Conservation (phyloP, 331 rosid genomes). For the Pyracantha coccinea region DNA sequence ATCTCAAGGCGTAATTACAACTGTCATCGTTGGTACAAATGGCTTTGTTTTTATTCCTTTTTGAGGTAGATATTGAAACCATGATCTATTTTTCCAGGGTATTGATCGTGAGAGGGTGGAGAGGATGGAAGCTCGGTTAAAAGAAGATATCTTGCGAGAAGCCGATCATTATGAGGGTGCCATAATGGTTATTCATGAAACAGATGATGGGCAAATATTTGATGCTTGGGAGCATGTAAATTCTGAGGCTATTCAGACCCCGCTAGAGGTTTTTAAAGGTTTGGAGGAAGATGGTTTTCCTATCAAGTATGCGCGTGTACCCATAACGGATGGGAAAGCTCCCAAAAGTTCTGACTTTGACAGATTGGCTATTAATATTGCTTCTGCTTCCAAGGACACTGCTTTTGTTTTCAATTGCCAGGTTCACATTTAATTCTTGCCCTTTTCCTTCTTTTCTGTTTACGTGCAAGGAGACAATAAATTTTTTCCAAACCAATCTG, state of each 20-base stretch:
- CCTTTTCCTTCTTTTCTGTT: constrained; percentile 20
- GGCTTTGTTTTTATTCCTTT: neutral
- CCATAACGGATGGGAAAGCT: constrained; percentile 93
- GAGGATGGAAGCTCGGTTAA: constrained; percentile 81
- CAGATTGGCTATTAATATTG: constrained; percentile 61
- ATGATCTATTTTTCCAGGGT: constrained; percentile 42
- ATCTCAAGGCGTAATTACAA: neutral
- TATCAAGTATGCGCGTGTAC: constrained; percentile 88
- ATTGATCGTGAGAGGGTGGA: constrained; percentile 79
- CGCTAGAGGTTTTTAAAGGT: constrained; percentile 76
- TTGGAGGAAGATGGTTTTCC: constrained; percentile 81
- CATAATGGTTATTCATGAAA: constrained; percentile 93
- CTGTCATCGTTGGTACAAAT: neutral
- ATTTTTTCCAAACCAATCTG: neutral
- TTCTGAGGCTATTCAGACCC: constrained; percentile 67
- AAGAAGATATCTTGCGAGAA: constrained; percentile 76
- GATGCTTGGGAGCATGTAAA: constrained; percentile 85
- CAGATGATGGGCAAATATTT: constrained; percentile 68
- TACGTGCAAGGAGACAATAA: neutral
- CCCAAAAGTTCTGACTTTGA: constrained; percentile 91
- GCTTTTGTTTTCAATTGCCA: constrained; percentile 94
- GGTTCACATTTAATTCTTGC: constrained; percentile 36
- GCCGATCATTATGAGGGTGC: constrained; percentile 67
- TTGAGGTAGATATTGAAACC: neutral
- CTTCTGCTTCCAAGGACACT: constrained; percentile 72